Base-by-base conservation (phyloP, 2,329 filamentous ascomycete species). In the Apiospora marii region DNA sequence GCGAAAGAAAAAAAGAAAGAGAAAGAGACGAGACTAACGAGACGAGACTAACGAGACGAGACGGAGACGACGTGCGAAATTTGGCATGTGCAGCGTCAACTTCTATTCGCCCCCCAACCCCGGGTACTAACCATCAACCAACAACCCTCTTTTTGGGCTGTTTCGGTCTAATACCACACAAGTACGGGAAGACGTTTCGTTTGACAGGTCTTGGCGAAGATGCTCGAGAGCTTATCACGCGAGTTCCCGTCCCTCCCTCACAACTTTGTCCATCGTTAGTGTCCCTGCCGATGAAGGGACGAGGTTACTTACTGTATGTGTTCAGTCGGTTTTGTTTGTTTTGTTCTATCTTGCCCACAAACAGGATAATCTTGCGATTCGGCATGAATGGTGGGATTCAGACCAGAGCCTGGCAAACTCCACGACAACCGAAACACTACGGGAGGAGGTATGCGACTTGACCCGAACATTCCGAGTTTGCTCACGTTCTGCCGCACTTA, bases 161-260 rank as follows among this genome's bases (percentile, higher is more conserved):
- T n/a, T 49, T 51, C 12, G 22, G 22, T 51, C 49, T 24, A 27
- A 27, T n/a, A 4, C 46, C 46, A n/a, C 46, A 49, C 27, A 30
- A 30, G 27, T 8, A n/a, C 6, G 46, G n/a, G 8, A 4, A 27
- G 8, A 6, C 14, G 24, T 51, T 4, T 27, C 3, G n/a, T 51
- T 51, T 51, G n/a, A 51, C n/a, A 51, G 49, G 49, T 51, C 49
- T 51, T 27, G 49, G 49, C 49, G 4, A 10, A n/a, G 12, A 8
- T 27, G 13, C 8, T 51, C n/a, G 49, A 24, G 49, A 3, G n/a
- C 49, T 27, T 51, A 24, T 24, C n/a, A 27, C n/a, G 24, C 12
- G n/a, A 51, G n/a, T 13, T 51, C 49, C 49, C 49, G 49, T 51
- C 49, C 49, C 49, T 51, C 49, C n/a, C n/a, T 51, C 49, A 12